phyloP scores from a whole-genome alignment of 345 rosid genomes.

The Brassica cretica region DNA sequence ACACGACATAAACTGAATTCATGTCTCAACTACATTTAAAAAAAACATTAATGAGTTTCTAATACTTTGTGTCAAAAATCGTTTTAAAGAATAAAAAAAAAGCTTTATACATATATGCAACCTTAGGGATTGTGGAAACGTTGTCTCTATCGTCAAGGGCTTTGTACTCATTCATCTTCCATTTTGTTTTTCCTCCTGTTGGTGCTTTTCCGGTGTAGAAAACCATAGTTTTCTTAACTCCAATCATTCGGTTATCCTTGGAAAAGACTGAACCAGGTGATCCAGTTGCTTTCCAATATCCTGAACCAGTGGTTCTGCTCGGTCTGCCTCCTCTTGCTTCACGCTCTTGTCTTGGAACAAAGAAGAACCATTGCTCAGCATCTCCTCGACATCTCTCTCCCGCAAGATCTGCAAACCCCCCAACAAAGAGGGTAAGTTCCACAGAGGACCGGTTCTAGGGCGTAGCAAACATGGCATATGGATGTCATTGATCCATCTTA shows the following conservation, averaged over 20 bases:
- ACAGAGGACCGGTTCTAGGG: too few relatives aligned
- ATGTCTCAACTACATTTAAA: conserved; percentile 62
- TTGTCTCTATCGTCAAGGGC: conserved; percentile 56
- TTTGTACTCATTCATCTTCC: conserved; percentile 96
- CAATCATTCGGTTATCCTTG: conserved; percentile 62
- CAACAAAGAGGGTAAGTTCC: conserved; percentile 11
- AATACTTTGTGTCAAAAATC: background rate
- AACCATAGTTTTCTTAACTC: conserved; percentile 89
- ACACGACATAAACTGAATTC: conserved; percentile 88
- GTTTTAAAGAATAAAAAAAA: background rate
- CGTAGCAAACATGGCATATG: too few relatives aligned
- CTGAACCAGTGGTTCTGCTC: conserved; percentile 68
- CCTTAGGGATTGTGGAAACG: conserved; percentile 47
- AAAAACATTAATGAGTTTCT: background rate
- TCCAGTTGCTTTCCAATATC: conserved; percentile 99
- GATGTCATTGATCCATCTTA: too few relatives aligned
- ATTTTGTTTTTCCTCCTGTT: conserved; percentile 75
- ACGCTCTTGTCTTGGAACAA: conserved; percentile 74
- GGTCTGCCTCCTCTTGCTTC: conserved; percentile 91
- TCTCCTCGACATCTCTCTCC: conserved; percentile 69
- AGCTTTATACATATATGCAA: background rate
- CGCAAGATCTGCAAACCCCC: conserved; percentile 52
- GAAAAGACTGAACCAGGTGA: conserved; percentile 85
- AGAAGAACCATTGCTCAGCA: conserved; percentile 95
- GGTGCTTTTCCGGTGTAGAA: conserved; percentile 92